These are phyloP conservation scores for Xylaria venustula DNA, from an alignment of 495 filamentous ascomycete genomes.

Conservation along the genomic window DNA sequence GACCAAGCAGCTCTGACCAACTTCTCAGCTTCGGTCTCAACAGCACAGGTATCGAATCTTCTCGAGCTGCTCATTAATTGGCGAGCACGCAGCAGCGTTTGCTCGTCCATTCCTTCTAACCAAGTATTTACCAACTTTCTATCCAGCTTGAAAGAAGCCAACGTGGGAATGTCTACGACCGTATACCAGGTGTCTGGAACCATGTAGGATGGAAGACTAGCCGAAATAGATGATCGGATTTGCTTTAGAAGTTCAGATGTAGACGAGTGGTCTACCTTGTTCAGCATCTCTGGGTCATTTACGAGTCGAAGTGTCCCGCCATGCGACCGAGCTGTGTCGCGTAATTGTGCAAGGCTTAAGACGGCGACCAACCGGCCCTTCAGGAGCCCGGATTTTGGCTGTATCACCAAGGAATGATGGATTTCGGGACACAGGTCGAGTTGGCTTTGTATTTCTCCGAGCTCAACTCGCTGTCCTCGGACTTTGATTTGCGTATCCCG, in stretches of 20 bases:
- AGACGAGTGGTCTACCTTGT: neutral
- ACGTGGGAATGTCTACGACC: neutral
- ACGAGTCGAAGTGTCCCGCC: neutral
- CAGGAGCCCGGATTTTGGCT: neutral
- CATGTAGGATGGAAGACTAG: slow-evolving; percentile 7
- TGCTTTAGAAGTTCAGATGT: neutral
- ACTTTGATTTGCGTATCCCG: slow-evolving; percentile 27
- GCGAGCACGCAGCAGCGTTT: neutral
- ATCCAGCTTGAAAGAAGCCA: slow-evolving; percentile 8
- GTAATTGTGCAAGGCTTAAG: neutral
- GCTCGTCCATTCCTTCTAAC: neutral
- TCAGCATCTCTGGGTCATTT: neutral
- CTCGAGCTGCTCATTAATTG: slow-evolving; percentile 13
- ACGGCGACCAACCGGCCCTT: neutral
- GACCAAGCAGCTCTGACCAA: slow-evolving; percentile 1
- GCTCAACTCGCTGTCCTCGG: slow-evolving; percentile 26
- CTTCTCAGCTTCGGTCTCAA: neutral
- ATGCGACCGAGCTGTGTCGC: neutral
- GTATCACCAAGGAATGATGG: neutral
- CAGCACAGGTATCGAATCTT: neutral
- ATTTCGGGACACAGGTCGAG: slow-evolving; percentile 1
- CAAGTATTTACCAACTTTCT: slow-evolving; percentile 6
- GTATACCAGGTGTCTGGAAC: neutral
- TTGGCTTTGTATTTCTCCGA: slow-evolving; percentile 22
- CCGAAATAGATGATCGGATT: neutral